phyloP scores from a whole-genome alignment of 371 early-diverging fungal species.

The Saksenaea vasiformis region DNA sequence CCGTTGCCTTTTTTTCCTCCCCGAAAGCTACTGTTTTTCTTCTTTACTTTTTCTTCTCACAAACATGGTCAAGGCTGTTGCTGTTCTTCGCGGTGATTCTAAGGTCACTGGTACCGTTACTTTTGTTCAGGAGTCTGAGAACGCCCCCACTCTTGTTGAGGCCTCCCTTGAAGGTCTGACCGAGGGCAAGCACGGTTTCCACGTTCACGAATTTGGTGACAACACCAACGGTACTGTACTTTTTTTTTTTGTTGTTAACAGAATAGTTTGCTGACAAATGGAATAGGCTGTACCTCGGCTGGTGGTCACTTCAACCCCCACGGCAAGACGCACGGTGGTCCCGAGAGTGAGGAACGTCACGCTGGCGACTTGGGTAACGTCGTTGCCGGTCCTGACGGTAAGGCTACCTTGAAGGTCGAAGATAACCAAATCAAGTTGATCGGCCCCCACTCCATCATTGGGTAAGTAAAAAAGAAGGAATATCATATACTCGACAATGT shows the following conservation, averaged over 20 bases:
- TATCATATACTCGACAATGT: too few species aligned
- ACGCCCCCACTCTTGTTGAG: slow-evolving; percentile 55
- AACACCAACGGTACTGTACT: slow-evolving; percentile 59
- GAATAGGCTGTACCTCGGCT: slow-evolving; percentile 66
- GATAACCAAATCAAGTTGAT: slow-evolving; percentile 68
- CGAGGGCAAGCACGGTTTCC: slow-evolving; percentile 87
- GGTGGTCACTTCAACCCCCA: slow-evolving; percentile 85
- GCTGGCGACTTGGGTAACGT: slow-evolving; percentile 91
- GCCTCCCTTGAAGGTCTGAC: slow-evolving; percentile 64
- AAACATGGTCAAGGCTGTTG: slow-evolving; percentile 69
- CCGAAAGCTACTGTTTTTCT: neutral
- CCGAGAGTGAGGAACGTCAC: slow-evolving; percentile 67
- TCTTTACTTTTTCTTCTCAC: neutral
- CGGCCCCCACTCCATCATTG: slow-evolving; percentile 75
- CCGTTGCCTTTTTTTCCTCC: neutral
- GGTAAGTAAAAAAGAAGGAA: slow-evolving; percentile 41
- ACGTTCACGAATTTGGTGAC: slow-evolving; percentile 81
- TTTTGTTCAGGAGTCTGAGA: slow-evolving; percentile 66
- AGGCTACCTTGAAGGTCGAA: slow-evolving; percentile 46
- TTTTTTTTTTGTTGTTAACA: neutral
- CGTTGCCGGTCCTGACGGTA: slow-evolving; percentile 54
- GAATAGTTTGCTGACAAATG: neutral
- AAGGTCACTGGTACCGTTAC: slow-evolving; percentile 69
- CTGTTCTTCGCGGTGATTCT: slow-evolving; percentile 52
- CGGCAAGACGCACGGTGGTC: slow-evolving; percentile 79